Evolutionary conservation across 192 early-diverging fungal genomes (phyloP).

Genomic region (Lunasporangiospora selenospora): DNA sequence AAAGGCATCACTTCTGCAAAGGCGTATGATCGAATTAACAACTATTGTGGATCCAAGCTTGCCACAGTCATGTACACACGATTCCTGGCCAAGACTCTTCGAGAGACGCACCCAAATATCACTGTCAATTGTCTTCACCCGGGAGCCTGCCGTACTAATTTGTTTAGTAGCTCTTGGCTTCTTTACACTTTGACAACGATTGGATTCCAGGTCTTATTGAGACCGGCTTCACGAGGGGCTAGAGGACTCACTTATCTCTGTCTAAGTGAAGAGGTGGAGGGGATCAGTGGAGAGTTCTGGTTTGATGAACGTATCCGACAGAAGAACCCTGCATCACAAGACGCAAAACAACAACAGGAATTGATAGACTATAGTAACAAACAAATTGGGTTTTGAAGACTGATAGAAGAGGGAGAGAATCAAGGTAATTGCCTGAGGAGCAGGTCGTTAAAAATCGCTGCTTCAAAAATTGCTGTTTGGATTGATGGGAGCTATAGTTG

Average conservation of each 20-base stretch:
- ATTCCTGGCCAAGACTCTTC: constrained; percentile 5
- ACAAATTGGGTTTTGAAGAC: constrained; percentile 3
- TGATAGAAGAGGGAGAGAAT: not conserved
- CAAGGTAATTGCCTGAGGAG: too few species aligned
- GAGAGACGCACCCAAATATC: constrained; percentile 20
- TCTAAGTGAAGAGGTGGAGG: constrained; percentile 45
- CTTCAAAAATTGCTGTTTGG: too few species aligned
- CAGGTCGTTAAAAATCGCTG: too few species aligned
- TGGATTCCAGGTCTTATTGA: constrained; percentile 28
- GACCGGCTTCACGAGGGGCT: constrained; percentile 20
- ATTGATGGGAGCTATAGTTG: too few species aligned
- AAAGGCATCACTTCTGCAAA: constrained; percentile 31
- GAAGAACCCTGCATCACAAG: constrained; percentile 26
- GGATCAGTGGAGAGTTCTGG: constrained; percentile 43
- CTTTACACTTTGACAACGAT: constrained; percentile 32
- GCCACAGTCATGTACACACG: constrained; percentile 32
- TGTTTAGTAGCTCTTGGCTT: constrained; percentile 28
- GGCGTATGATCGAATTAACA: constrained; percentile 25
- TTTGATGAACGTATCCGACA: constrained; percentile 43
- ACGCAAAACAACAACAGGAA: constrained; percentile 17
- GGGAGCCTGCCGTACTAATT: constrained; percentile 21
- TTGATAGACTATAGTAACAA: constrained; percentile 25
- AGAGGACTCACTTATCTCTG: constrained; percentile 28
- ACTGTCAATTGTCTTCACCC: constrained; percentile 43
- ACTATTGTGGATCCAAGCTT: constrained; percentile 44